These are phyloP conservation scores for Retiboletus flavoniger DNA, from an alignment of 1,284 basidiomycete species.

Conservation along the genomic window DNA sequence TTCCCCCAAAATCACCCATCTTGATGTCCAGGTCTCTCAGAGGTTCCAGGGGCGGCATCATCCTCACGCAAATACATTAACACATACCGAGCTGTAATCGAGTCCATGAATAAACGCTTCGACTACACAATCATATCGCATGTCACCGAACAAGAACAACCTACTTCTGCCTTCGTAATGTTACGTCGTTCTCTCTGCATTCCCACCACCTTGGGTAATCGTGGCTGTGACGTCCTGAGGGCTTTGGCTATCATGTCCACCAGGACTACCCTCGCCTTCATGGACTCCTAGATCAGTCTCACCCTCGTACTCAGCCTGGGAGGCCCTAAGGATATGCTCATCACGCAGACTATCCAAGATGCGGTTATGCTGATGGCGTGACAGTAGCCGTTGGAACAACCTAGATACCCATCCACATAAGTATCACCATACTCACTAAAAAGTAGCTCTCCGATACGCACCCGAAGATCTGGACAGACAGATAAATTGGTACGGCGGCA, in stretches of 20 bases:
- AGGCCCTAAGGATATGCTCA: too few species aligned
- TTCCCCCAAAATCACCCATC: too few species aligned
- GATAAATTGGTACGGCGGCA: slow-evolving; percentile 1
- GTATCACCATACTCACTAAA: not conserved
- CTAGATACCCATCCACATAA: slow-evolving; percentile 13
- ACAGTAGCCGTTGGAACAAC: not conserved
- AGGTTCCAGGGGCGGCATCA: too few species aligned
- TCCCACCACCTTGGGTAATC: not conserved
- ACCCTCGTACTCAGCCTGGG: not conserved
- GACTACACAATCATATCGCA: not conserved
- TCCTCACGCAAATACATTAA: too few species aligned
- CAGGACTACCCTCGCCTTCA: not conserved
- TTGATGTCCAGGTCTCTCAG: too few species aligned
- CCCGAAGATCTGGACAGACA: slow-evolving; percentile 9
- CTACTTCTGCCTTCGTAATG: not conserved
- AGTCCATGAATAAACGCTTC: not conserved
- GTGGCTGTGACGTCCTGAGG: not conserved
- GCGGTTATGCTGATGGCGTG: slow-evolving; percentile 2
- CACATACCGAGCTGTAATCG: too few species aligned
- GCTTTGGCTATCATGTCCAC: not conserved
- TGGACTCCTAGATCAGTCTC: not conserved
- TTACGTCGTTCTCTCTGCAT: not conserved
- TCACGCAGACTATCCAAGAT: slow-evolving; percentile 2
- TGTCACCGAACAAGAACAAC: not conserved
- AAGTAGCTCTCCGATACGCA: slow-evolving; percentile 7